Percentiles rank a stretch among this genome's conserved stretches.
phyloP scores from a whole-genome alignment of 495 filamentous ascomycete species.

The Lasiosphaeria ovina region DNA sequence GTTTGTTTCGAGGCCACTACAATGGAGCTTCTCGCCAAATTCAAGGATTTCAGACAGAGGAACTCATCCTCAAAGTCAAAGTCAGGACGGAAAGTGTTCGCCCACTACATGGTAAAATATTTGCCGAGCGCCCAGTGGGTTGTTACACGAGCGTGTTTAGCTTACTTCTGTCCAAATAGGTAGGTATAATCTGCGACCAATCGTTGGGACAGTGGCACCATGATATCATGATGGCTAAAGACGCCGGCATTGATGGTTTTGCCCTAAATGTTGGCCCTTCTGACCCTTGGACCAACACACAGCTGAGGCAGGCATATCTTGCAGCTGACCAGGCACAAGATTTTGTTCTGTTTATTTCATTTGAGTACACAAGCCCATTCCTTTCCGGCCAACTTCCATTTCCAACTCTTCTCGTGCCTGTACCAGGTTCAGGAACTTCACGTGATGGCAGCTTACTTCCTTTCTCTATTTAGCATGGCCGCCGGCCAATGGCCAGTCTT shows the following conservation, averaged over 20 bases:
- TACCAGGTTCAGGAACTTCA: not conserved
- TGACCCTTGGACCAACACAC: slow-evolving; percentile 49
- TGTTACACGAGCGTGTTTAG: too few relatives aligned
- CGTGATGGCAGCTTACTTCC: not conserved
- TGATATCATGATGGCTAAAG: slow-evolving; percentile 60
- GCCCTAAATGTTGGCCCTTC: slow-evolving; percentile 63
- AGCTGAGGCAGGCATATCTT: slow-evolving; percentile 52
- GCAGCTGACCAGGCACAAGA: slow-evolving; percentile 49
- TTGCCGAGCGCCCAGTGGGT: not conserved
- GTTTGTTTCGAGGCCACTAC: not conserved
- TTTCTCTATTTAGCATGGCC: slow-evolving; percentile 32
- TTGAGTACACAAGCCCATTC: slow-evolving; percentile 48
- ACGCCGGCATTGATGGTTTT: slow-evolving; percentile 68
- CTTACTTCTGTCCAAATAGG: slow-evolving; percentile 10
- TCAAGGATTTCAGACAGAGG: not conserved
- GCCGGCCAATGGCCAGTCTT: slow-evolving; percentile 53
- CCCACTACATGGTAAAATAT: slow-evolving; percentile 48
- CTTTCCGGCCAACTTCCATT: not conserved
- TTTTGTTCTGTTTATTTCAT: slow-evolving; percentile 68
- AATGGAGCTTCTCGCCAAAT: not conserved
- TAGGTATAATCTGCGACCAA: slow-evolving; percentile 46
- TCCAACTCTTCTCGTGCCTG: not conserved
- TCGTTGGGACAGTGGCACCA: slow-evolving; percentile 51
- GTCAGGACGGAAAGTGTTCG: slow-evolving; percentile 26
- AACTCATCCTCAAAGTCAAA: not conserved